These are phyloP conservation scores for Solanum aculeatissimum DNA, from an alignment of 305 asterid species.

Conservation along the genomic window DNA sequence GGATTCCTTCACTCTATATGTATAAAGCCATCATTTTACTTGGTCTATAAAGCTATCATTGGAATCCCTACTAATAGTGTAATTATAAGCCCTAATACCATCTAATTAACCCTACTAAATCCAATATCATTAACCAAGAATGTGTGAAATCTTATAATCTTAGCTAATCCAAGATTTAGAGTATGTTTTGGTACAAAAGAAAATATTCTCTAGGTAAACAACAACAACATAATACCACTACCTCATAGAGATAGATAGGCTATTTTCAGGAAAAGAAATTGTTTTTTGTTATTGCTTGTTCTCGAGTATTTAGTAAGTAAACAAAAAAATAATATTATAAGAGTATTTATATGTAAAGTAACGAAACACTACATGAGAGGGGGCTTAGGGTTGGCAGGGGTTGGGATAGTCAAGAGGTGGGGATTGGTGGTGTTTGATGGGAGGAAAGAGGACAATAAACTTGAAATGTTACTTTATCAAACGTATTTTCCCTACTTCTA, in stretches of 20 bases:
- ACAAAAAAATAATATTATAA: not conserved
- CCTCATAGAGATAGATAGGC: no score
- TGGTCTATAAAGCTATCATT: not conserved
- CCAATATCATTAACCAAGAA: not conserved
- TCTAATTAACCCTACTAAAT: not conserved
- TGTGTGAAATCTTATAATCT: not conserved
- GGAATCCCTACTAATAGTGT: not conserved
- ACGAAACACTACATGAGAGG: not conserved
- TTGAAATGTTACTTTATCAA: not conserved
- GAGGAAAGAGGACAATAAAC: not conserved
- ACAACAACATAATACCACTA: no score
- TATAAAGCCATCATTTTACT: not conserved
- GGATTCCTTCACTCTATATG: conserved; percentile 28
- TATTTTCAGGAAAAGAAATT: not conserved
- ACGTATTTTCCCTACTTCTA: not conserved
- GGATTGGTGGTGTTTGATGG: not conserved
- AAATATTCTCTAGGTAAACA: not conserved
- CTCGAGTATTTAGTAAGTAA: not conserved
- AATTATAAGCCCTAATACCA: not conserved
- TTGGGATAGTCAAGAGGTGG: not conserved
- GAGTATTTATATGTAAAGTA: not conserved
- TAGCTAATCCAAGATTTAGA: not conserved
- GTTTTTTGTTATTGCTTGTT: not conserved
- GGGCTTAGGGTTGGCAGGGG: not conserved
- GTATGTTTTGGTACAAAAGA: not conserved